These are phyloP conservation scores for Vinca minor DNA, from an alignment of 257 asterid species.

Conservation along the genomic window DNA sequence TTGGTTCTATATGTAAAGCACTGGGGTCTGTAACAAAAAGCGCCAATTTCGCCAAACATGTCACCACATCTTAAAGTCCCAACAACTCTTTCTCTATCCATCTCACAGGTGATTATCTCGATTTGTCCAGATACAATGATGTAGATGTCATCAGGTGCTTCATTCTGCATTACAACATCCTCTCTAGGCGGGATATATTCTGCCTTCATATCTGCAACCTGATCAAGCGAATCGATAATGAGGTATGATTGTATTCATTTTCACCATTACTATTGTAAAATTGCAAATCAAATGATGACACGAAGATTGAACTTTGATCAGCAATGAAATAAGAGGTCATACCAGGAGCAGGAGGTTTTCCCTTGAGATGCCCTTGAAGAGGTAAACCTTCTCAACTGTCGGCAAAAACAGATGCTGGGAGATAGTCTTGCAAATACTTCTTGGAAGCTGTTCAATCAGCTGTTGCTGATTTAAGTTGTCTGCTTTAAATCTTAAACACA, in stretches of 20 bases:
- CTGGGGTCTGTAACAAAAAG: slow-evolving; percentile 66
- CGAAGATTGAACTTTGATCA: background rate
- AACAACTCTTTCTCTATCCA: slow-evolving; percentile 47
- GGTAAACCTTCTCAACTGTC: slow-evolving; percentile 58
- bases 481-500: slow-evolving; percentile 82
- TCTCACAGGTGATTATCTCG: slow-evolving; percentile 57
- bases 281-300: background rate
- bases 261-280: background rate
- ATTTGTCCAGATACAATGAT: slow-evolving; percentile 88
- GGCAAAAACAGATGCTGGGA: slow-evolving; percentile 75
- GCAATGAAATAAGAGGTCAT: slow-evolving; percentile 3
- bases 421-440: slow-evolving; percentile 62
- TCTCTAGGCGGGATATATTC: slow-evolving; percentile 89
- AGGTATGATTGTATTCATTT: background rate
- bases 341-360: slow-evolving; percentile 63
- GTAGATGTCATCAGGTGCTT: slow-evolving; percentile 75
- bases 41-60: slow-evolving; percentile 83
- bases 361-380: slow-evolving; percentile 60
- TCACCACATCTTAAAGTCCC: slow-evolving; percentile 55
- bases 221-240: slow-evolving; percentile 14
- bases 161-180: slow-evolving; percentile 77
- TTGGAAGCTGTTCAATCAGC: slow-evolving; percentile 80
- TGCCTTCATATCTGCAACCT: slow-evolving; percentile 83
- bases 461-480: slow-evolving; percentile 83
- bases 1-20: slow-evolving; percentile 72